Evolutionary conservation across 257 asterid genomes (phyloP).

Genomic region (Salvia miltiorrhiza): DNA sequence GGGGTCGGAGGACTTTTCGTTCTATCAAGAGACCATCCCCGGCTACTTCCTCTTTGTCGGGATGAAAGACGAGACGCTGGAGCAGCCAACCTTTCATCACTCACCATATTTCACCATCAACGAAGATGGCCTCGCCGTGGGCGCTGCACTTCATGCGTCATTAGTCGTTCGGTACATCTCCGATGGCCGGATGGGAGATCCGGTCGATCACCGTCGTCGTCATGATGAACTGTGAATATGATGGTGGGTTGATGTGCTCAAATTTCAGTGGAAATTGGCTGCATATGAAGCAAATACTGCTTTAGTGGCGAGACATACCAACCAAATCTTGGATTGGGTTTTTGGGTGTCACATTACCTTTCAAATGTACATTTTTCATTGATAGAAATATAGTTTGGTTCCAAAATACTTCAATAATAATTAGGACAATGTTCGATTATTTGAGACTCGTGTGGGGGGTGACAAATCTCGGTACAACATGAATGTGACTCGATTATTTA

Average conservation of each 20-base stretch:
- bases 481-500: too few species aligned
- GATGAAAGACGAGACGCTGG: constrained; percentile 46
- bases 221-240: constrained; percentile 57
- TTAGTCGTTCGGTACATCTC: constrained; percentile 59
- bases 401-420: background rate
- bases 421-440: background rate
- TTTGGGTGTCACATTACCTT: too few species aligned
- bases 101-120: constrained; percentile 64
- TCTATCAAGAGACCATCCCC: constrained; percentile 68
- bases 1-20: constrained; percentile 92
- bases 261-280: background rate
- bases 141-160: constrained; percentile 96
- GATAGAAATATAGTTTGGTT: background rate
- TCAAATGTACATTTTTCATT: background rate
- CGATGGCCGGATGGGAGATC: constrained; percentile 26
- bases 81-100: constrained; percentile 42
- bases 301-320: background rate
- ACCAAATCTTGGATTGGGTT: background rate
- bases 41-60: constrained; percentile 81
- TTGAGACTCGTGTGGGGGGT: background rate
- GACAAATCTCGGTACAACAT: too few species aligned
- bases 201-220: constrained; percentile 19
- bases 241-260: background rate
- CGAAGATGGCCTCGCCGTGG: constrained; percentile 75
- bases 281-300: background rate